phyloP scores from a whole-genome alignment of 1,284 basidiomycete species.

The Microstroma glucosiphilum region DNA sequence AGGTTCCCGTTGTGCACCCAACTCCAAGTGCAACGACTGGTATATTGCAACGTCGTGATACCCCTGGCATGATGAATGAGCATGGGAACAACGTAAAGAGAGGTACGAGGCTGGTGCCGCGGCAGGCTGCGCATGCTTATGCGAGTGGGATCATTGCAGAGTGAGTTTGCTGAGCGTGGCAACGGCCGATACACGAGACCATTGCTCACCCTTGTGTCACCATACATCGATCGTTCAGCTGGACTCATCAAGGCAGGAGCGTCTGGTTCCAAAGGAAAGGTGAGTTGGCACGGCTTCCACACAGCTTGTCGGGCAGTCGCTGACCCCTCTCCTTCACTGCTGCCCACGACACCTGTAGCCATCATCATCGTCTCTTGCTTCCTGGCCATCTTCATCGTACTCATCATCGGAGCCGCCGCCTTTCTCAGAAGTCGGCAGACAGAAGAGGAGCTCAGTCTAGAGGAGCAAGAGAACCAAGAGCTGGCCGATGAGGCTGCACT shows the following conservation, averaged over 20 bases:
- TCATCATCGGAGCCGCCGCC: conserved; percentile 46
- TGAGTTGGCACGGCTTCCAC: background rate
- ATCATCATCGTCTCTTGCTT: conserved; percentile 47
- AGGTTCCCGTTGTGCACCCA: background rate
- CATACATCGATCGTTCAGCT: background rate
- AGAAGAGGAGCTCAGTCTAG: conserved; percentile 8
- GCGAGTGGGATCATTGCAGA: conserved; percentile 7
- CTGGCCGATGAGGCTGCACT: conserved; percentile 24
- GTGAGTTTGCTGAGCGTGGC: background rate
- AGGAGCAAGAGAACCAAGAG: conserved; percentile 28
- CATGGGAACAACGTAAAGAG: background rate
- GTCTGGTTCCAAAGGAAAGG: conserved; percentile 7
- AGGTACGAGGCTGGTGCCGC: background rate
- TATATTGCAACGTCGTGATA: too few relatives aligned
- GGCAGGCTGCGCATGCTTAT: conserved; percentile 1
- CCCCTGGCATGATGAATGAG: background rate
- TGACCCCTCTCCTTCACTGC: background rate
- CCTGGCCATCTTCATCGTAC: conserved; percentile 48
- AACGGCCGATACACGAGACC: too few relatives aligned
- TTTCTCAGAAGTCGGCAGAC: conserved; percentile 39
- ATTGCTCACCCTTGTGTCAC: background rate
- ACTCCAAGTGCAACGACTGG: background rate
- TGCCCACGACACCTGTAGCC: conserved; percentile 13
- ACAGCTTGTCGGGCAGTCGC: background rate
- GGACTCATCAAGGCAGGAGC: conserved; percentile 3